Conservation (phyloP, 352 stramenopile genomes). For the Lagenidium giganteum region DNA sequence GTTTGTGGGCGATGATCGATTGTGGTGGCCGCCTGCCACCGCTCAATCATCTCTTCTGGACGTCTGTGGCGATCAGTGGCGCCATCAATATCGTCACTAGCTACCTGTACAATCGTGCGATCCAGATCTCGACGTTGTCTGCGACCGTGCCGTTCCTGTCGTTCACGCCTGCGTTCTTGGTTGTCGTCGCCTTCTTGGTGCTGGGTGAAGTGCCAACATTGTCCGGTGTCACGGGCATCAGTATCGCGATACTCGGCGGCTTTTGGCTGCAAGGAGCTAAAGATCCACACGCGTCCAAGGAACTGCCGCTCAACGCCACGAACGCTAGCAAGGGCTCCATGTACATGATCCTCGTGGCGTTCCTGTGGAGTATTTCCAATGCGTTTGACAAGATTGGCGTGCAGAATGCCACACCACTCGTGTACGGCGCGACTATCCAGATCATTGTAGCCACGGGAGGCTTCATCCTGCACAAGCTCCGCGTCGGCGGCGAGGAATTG, state of each 20-base stretch:
- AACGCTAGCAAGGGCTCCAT: conserved; percentile 71
- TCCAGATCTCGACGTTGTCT: conserved; percentile 80
- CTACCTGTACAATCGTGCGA: conserved; percentile 79
- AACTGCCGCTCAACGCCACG: conserved; percentile 38
- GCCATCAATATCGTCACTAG: conserved; percentile 77
- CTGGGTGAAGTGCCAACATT: conserved; percentile 67
- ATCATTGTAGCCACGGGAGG: conserved; percentile 57
- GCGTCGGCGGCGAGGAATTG: conserved; percentile 54
- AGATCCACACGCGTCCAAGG: conserved; percentile 32
- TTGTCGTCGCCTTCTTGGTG: conserved; percentile 71
- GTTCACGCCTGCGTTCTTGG: conserved; percentile 71
- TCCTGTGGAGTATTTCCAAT: conserved; percentile 81
- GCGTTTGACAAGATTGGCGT: conserved; percentile 84
- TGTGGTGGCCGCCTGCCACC: conserved; percentile 37
- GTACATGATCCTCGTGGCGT: conserved; percentile 81
- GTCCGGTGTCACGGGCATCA: conserved; percentile 55
- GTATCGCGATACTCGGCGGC: conserved; percentile 62
- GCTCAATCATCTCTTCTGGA: conserved; percentile 82
- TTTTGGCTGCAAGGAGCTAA: conserved; percentile 68
- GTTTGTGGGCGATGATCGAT: conserved; percentile 57
- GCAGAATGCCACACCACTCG: conserved; percentile 66
- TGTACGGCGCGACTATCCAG: conserved; percentile 71
- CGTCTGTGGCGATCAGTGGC: conserved; percentile 65
- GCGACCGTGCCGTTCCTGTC: conserved; percentile 76
- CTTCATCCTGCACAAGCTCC: conserved; percentile 55